Evolutionary conservation across 805 yeast species (phyloP).

Genomic region (Wickerhamiella domercqiae): DNA sequence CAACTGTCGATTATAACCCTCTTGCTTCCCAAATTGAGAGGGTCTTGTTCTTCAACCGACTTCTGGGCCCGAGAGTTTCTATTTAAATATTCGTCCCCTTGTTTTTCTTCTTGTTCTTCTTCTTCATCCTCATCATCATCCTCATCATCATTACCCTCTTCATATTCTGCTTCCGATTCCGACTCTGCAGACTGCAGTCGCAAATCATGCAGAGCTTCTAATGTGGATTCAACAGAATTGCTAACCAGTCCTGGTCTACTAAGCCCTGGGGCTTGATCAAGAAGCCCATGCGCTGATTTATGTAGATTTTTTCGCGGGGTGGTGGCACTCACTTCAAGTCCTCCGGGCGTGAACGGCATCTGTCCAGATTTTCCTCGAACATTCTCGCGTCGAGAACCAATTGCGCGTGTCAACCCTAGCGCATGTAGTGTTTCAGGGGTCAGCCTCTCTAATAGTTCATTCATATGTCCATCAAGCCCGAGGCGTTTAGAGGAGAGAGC

Average conservation of each 20-base stretch:
- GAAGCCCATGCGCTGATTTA: slow-evolving; percentile 58
- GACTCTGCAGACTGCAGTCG: too few species aligned
- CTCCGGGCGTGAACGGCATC: slow-evolving; percentile 91
- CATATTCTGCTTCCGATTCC: too few species aligned
- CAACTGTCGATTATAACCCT: slow-evolving; percentile 7
- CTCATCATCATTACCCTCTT: slow-evolving; percentile 10
- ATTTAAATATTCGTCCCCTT: not conserved
- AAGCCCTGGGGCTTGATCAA: slow-evolving; percentile 72
- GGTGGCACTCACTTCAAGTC: slow-evolving; percentile 32
- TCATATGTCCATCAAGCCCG: slow-evolving; percentile 54
- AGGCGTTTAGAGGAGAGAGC: slow-evolving; percentile 49
- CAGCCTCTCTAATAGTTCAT: slow-evolving; percentile 41
- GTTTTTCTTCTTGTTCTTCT: slow-evolving; percentile 13
- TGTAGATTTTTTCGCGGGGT: slow-evolving; percentile 31
- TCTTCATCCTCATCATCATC: slow-evolving; percentile 6
- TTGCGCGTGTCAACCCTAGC: slow-evolving; percentile 54
- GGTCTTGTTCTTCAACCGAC: slow-evolving; percentile 7
- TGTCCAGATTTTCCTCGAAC: slow-evolving; percentile 56
- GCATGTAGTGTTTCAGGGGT: too few species aligned
- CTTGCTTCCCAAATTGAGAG: slow-evolving; percentile 4
- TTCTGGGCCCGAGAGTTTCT: slow-evolving; percentile 4
- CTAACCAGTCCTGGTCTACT: not conserved
- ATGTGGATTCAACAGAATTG: slow-evolving; percentile 26
- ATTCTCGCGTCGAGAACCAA: slow-evolving; percentile 44
- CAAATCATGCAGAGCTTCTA: too few species aligned